These are phyloP conservation scores for Eruca vesicaria DNA, from an alignment of 441 rosid genomes.

Conservation along the genomic window DNA sequence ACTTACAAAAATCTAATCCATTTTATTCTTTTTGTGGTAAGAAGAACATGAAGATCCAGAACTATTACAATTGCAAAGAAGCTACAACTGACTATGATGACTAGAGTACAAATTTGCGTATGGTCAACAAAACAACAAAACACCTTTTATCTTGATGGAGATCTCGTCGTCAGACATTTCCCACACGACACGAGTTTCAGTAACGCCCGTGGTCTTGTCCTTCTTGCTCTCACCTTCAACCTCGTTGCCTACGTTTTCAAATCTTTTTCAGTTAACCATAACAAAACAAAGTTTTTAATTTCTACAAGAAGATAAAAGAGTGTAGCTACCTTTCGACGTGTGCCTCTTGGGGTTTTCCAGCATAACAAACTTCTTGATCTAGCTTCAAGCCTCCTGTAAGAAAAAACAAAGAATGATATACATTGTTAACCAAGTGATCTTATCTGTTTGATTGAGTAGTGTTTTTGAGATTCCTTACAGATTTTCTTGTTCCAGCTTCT, in stretches of 20 bases:
- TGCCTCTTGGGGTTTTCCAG: constrained; percentile 78
- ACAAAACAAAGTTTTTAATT: background rate
- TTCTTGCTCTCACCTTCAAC: constrained; percentile 64
- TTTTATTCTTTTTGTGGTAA: constrained; percentile 21
- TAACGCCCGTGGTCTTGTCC: constrained; percentile 48
- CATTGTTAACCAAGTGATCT: background rate
- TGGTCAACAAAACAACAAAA: constrained; percentile 8
- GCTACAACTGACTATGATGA: constrained; percentile 19
- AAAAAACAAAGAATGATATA: background rate
- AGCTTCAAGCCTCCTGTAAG: constrained; percentile 87
- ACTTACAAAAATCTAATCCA: background rate
- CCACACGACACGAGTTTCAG: constrained; percentile 85
- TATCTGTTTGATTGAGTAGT: background rate
- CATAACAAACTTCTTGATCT: constrained; percentile 89
- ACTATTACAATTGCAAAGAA: constrained; percentile 8
- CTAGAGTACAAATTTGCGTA: constrained; percentile 25
- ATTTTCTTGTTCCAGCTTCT: constrained; percentile 98
- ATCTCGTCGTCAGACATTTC: constrained; percentile 66
- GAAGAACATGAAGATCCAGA: constrained; percentile 7
- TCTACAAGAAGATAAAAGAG: background rate
- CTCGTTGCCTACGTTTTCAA: constrained; percentile 61
- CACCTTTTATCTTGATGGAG: constrained; percentile 46
- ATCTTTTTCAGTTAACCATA: background rate
- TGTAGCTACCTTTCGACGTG: constrained; percentile 68
- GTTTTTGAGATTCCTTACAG: constrained; percentile 61